Conservation (phyloP, 2,329 filamentous ascomycete genomes). For the Aphanoascus verrucosus region DNA sequence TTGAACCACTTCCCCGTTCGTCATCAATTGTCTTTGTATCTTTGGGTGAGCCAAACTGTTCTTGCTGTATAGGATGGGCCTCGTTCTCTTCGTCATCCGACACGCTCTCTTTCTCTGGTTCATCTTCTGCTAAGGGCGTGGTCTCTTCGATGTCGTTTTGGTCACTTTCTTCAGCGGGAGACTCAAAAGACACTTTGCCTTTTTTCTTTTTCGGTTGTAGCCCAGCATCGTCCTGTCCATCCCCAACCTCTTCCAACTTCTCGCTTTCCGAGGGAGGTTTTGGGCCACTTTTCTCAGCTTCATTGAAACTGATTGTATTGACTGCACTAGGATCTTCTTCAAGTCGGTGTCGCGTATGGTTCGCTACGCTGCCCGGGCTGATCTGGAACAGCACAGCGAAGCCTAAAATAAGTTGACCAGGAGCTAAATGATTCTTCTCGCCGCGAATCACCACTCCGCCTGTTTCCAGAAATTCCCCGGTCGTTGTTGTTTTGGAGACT, state of each 20-base stretch:
- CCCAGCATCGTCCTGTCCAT: neutral
- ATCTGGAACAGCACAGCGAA: conserved; percentile 81
- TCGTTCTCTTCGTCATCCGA: neutral
- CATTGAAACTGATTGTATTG: neutral
- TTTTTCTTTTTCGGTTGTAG: neutral
- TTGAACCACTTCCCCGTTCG: neutral
- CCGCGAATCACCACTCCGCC: conserved; percentile 74
- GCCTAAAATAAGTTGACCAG: conserved; percentile 75
- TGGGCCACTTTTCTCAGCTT: conserved; percentile 17
- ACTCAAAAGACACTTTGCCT: conserved; percentile 20
- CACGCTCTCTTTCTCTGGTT: neutral
- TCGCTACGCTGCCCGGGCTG: conserved; percentile 73
- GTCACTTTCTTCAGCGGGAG: neutral
- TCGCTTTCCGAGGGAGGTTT: conserved; percentile 15
- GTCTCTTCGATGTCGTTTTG: neutral
- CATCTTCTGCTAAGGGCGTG: neutral
- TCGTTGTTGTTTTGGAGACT: conserved; percentile 71
- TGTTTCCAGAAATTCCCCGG: conserved; percentile 66
- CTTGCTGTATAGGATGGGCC: neutral
- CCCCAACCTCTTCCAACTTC: conserved; percentile 10
- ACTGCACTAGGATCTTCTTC: conserved; percentile 23
- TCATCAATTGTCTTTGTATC: neutral
- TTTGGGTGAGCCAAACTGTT: neutral
- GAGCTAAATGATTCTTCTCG: conserved; percentile 83
- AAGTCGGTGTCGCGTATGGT: conserved; percentile 64